Base-by-base conservation (phyloP, 176 grass and related monocot species). In the Eremochloa ophiuroides region DNA sequence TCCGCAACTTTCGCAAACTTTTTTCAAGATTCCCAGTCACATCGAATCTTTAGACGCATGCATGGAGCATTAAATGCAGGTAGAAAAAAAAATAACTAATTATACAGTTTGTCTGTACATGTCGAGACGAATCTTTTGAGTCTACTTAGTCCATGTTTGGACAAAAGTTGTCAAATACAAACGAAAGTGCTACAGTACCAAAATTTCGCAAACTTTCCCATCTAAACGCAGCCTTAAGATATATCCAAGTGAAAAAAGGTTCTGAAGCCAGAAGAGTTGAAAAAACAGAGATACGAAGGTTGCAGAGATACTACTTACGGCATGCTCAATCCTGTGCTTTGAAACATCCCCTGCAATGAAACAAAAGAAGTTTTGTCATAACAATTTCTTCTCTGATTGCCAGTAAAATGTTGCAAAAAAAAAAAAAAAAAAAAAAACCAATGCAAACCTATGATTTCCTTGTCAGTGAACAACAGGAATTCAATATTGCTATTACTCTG, bases 261-360 rank as follows among this genome's bases (percentile, higher is more conserved):
- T 0, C 2, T 23, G 3, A 8, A 6, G 11, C 15, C 12, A 68
- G 8, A 62, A 22, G 2, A 18, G 23, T 71, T 18, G 1, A 75
- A 58, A 46, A 59, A 87, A 0, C 10, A 78, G 61, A 28, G 7
- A 35, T 34, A 37, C 3, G n/a, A 43, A 34, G 9, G 15, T 47
- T 22, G 56, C 3, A 10, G 28, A 77, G 58, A 84, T 76, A 90
- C 88, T 87, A 90, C 95, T 92, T 68, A 97, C 90, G 9, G 87
- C 63, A 74, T 89, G 71, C 73, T 94, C 88, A 72, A 88, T 2
- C 80, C 81, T 90, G 60, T 61, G 22, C 76, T 92, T 89, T 4
- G 85, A 92, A 83, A 94, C 62, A 67, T 50, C 56, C 42, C 92
- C 92, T 94, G 87, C 50, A 87, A 61, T 60, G 55, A 29, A 34